Conservation (phyloP, 768 basidiomycete species). For the Rhodocollybia butyracea region DNA sequence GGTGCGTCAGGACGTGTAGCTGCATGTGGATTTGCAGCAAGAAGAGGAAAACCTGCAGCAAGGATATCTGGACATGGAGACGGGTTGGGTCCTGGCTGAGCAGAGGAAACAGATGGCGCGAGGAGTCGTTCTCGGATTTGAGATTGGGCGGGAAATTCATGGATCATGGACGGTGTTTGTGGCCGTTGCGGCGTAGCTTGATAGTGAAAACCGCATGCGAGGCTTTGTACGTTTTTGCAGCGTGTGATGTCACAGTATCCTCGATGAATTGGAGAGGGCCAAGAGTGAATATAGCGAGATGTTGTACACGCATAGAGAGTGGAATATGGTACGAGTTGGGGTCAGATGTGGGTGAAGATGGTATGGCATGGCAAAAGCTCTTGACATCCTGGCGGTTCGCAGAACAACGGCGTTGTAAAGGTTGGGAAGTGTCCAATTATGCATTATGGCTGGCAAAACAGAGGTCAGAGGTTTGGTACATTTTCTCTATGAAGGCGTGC, state of each 20-base stretch:
- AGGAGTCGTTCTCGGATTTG: constrained; percentile 29
- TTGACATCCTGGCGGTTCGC: constrained; percentile 24
- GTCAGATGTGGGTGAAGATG: constrained; percentile 16
- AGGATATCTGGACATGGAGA: constrained; percentile 27
- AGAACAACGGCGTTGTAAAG: constrained; percentile 36
- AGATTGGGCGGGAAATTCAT: constrained; percentile 6
- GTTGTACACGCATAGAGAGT: constrained; percentile 19
- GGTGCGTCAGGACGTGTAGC: constrained; percentile 26
- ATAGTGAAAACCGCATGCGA: constrained; percentile 34
- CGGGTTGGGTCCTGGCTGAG: constrained; percentile 27
- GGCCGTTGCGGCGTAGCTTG: constrained; percentile 18
- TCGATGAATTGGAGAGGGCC: constrained; percentile 30
- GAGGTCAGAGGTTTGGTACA: constrained; percentile 32
- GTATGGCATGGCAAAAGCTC: constrained; percentile 24
- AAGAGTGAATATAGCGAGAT: constrained; percentile 32
- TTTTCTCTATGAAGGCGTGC: too few relatives aligned
- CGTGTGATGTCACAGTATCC: constrained; percentile 23
- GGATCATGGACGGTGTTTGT: not conserved
- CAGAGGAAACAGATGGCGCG: constrained; percentile 24
- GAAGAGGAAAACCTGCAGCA: constrained; percentile 10
- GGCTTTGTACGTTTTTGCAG: constrained; percentile 27
- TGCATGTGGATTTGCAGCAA: constrained; percentile 16
- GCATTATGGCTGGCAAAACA: constrained; percentile 29
- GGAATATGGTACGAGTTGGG: constrained; percentile 1
- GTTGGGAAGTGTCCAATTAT: constrained; percentile 29